Conservation (phyloP, 1,284 basidiomycete species). For the Trichosporon inkin region DNA sequence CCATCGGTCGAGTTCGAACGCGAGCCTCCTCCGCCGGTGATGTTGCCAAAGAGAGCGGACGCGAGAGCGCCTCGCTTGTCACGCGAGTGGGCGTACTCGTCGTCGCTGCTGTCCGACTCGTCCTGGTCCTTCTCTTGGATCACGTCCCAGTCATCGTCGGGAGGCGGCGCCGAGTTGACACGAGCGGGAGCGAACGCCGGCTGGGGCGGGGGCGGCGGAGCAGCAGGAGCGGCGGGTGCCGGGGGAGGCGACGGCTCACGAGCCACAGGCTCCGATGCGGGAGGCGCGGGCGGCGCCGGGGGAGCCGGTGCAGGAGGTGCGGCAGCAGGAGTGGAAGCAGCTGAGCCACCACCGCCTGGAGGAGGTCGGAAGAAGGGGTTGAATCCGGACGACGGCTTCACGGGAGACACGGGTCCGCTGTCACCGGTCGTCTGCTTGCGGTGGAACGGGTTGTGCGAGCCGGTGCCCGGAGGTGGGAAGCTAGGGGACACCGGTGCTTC, state of each 20-base stretch:
- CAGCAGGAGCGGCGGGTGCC: constrained; percentile 50
- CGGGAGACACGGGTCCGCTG: constrained; percentile 27
- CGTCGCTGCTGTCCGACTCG: constrained; percentile 53
- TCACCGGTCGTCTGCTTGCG: constrained; percentile 50
- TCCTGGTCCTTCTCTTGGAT: constrained; percentile 65
- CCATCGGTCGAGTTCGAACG: constrained; percentile 38
- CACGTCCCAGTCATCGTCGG: constrained; percentile 79
- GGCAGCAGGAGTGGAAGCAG: constrained; percentile 34
- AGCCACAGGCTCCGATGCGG: constrained; percentile 35
- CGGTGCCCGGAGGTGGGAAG: background rate
- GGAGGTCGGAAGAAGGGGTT: constrained; percentile 55
- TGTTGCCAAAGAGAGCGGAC: constrained; percentile 64
- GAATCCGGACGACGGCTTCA: constrained; percentile 37
- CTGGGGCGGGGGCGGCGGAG: constrained; percentile 17
- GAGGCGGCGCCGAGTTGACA: constrained; percentile 50
- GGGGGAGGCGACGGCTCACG: constrained; percentile 14
- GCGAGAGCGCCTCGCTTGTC: constrained; percentile 68
- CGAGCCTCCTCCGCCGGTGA: constrained; percentile 16
- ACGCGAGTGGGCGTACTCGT: constrained; percentile 69
- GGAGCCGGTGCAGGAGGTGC: constrained; percentile 39
- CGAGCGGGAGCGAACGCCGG: constrained; percentile 20
- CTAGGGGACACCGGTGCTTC: constrained; percentile 17
- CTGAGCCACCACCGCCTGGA: constrained; percentile 26
- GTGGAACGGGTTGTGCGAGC: constrained; percentile 50
- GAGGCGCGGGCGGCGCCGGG: constrained; percentile 38